A percentile compares a stretch with the other conserved stretches of the same genome.
phyloP scores from a whole-genome alignment of 2,329 filamentous ascomycete species.

The Didymella segeticola region DNA sequence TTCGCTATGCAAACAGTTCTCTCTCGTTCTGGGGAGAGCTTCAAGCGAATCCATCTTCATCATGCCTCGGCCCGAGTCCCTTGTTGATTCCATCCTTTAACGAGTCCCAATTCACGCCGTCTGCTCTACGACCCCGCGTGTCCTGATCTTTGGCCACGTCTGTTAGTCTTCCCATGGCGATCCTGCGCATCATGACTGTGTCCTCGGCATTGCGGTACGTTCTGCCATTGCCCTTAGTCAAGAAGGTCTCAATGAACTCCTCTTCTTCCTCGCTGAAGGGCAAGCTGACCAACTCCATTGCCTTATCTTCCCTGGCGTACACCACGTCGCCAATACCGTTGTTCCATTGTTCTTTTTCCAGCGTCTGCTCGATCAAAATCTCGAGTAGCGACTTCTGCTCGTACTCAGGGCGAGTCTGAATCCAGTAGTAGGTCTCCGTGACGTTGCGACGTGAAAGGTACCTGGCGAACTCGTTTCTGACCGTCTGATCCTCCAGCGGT shows the following conservation, averaged over 20 bases:
- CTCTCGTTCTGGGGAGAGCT: not conserved
- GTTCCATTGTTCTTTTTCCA: slow-evolving; percentile 28
- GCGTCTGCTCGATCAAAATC: slow-evolving; percentile 60
- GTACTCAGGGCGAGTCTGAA: slow-evolving; percentile 67
- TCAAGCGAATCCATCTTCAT: slow-evolving; percentile 31
- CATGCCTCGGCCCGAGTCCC: slow-evolving; percentile 45
- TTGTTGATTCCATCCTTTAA: slow-evolving; percentile 46
- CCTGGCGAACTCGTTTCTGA: slow-evolving; percentile 71
- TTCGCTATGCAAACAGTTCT: slow-evolving; percentile 16
- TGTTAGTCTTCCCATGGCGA: slow-evolving; percentile 68
- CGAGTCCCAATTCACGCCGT: slow-evolving; percentile 61
- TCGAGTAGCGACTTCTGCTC: slow-evolving; percentile 71
- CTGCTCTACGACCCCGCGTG: slow-evolving; percentile 53
- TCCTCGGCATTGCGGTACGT: slow-evolving; percentile 71
- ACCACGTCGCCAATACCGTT: slow-evolving; percentile 12
- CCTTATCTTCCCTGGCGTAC: slow-evolving; percentile 58
- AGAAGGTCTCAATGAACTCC: slow-evolving; percentile 73
- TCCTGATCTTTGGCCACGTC: slow-evolving; percentile 48
- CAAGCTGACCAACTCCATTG: slow-evolving; percentile 73
- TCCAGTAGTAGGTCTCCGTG: slow-evolving; percentile 76
- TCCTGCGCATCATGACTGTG: slow-evolving; percentile 74
- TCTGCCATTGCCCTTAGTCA: slow-evolving; percentile 70
- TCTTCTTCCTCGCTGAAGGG: slow-evolving; percentile 77
- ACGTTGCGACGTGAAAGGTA: slow-evolving; percentile 72
- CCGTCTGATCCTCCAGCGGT: slow-evolving; percentile 67